phyloP scores from a whole-genome alignment of 2,329 filamentous ascomycete species.

The Colletotrichum scovillei region DNA sequence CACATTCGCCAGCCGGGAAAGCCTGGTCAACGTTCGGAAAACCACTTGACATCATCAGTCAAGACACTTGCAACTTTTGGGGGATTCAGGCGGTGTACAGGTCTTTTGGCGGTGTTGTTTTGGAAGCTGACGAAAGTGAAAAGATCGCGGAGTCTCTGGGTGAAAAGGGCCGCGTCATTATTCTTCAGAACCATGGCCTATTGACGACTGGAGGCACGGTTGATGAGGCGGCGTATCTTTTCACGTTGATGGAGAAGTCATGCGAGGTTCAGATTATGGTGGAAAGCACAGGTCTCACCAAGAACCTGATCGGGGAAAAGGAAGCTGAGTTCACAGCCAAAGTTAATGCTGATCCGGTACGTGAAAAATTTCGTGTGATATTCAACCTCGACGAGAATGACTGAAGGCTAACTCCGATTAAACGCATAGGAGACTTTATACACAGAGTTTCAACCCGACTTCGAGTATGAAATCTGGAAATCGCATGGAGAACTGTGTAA shows the following conservation, averaged over 20 bases:
- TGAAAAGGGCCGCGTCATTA: slow-evolving; percentile 59
- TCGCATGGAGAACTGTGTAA: slow-evolving; percentile 39
- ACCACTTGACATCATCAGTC: slow-evolving; percentile 71
- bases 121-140: slow-evolving; percentile 69
- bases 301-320: slow-evolving; percentile 47
- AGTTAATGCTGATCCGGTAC: slow-evolving; percentile 45
- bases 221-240: slow-evolving; percentile 75
- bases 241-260: slow-evolving; percentile 51
- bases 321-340: slow-evolving; percentile 53
- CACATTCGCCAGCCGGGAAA: slow-evolving; percentile 68
- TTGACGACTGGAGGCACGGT: slow-evolving; percentile 73
- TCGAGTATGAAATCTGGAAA: slow-evolving; percentile 47
- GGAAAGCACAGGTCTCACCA: slow-evolving; percentile 42
- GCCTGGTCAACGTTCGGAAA: slow-evolving; percentile 70
- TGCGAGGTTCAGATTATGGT: slow-evolving; percentile 49
- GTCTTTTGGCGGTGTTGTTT: slow-evolving; percentile 71
- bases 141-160: slow-evolving; percentile 69
- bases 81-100: slow-evolving; percentile 68
- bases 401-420: neutral
- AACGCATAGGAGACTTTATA: slow-evolving; percentile 44
- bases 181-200: slow-evolving; percentile 74
- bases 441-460: slow-evolving; percentile 48
- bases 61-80: slow-evolving; percentile 69
- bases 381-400: neutral
- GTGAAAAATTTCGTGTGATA: neutral